These are phyloP conservation scores for Boletus rubescentipes DNA, from an alignment of 768 basidiomycete species.

Conservation along the genomic window DNA sequence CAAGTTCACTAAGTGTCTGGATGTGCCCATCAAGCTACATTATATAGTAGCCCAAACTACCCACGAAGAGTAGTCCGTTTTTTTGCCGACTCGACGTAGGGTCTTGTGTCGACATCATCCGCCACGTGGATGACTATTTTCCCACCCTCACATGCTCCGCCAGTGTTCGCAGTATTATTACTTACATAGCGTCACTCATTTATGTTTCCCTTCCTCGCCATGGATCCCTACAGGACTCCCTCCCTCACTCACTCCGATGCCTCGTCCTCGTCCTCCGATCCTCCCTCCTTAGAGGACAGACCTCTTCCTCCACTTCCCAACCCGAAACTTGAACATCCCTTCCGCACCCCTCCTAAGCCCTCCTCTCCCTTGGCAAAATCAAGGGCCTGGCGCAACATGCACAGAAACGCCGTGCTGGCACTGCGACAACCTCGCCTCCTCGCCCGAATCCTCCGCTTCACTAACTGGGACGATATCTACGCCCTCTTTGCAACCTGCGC, in stretches of 20 bases:
- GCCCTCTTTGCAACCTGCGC: slow-evolving; percentile 38
- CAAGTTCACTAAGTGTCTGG: too few relatives aligned
- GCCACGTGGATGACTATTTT: too few relatives aligned
- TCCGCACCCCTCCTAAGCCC: slow-evolving; percentile 5
- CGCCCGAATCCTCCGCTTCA: slow-evolving; percentile 28
- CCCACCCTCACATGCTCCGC: too few relatives aligned
- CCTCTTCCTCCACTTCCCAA: slow-evolving; percentile 21
- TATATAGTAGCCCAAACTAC: too few relatives aligned
- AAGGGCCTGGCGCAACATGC: slow-evolving; percentile 31
- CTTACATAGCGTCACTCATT: too few relatives aligned
- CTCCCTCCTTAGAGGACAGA: slow-evolving; percentile 18
- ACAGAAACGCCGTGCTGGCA: slow-evolving; percentile 21
- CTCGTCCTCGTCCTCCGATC: slow-evolving; percentile 19
- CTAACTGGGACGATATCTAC: slow-evolving; percentile 42
- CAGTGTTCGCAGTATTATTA: too few relatives aligned
- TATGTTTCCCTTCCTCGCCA: slow-evolving; percentile 15
- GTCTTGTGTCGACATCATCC: too few relatives aligned
- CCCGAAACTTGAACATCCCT: neutral
- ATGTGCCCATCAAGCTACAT: too few relatives aligned
- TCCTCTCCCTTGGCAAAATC: slow-evolving; percentile 10
- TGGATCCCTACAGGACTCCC: slow-evolving; percentile 27
- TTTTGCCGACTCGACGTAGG: too few relatives aligned
- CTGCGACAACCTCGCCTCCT: slow-evolving; percentile 39
- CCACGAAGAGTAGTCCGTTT: too few relatives aligned
- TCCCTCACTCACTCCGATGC: slow-evolving; percentile 31